phyloP scores from a whole-genome alignment of 2,329 filamentous ascomycete genomes.

The Parastagonospora nodorum region DNA sequence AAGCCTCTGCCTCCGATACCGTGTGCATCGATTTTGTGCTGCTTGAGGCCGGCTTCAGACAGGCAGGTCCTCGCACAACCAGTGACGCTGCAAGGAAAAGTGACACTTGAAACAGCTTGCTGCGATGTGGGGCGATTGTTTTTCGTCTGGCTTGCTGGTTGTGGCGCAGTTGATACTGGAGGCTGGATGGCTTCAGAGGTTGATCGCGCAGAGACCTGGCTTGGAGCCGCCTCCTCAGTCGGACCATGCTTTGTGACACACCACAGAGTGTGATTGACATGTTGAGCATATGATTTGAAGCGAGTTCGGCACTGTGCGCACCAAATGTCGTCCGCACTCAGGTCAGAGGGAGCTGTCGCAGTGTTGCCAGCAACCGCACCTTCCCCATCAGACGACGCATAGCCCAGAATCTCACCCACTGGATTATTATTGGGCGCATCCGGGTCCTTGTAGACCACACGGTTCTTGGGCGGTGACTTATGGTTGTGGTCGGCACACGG shows the following conservation, averaged over 20 bases:
- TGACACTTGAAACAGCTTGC: background rate
- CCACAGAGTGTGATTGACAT: conserved; percentile 26
- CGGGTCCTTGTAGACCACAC: conserved; percentile 9
- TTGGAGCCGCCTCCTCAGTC: background rate
- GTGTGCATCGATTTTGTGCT: conserved; percentile 28
- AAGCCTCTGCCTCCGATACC: conserved; percentile 24
- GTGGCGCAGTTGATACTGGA: background rate
- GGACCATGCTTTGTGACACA: conserved; percentile 13
- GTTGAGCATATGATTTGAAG: conserved; percentile 19
- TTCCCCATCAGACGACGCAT: conserved; percentile 7
- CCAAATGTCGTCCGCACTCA: conserved; percentile 5
- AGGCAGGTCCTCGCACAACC: conserved; percentile 22
- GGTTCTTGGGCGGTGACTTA: conserved; percentile 2
- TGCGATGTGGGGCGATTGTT: background rate
- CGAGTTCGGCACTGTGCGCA: conserved; percentile 28
- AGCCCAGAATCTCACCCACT: background rate
- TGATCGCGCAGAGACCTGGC: background rate
- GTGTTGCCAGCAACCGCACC: background rate
- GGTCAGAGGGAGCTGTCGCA: conserved; percentile 11
- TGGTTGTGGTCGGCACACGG: conserved; percentile 21
- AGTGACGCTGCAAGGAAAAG: conserved; percentile 13
- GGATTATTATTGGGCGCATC: conserved; percentile 13
- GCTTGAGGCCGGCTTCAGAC: conserved; percentile 24
- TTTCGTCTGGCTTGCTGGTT: background rate
- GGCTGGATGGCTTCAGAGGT: background rate